A percentile compares a stretch with the other conserved stretches of the same genome.
phyloP scores from a whole-genome alignment of 2,329 filamentous ascomycete species.

The Thielaviopsis cerberus region DNA sequence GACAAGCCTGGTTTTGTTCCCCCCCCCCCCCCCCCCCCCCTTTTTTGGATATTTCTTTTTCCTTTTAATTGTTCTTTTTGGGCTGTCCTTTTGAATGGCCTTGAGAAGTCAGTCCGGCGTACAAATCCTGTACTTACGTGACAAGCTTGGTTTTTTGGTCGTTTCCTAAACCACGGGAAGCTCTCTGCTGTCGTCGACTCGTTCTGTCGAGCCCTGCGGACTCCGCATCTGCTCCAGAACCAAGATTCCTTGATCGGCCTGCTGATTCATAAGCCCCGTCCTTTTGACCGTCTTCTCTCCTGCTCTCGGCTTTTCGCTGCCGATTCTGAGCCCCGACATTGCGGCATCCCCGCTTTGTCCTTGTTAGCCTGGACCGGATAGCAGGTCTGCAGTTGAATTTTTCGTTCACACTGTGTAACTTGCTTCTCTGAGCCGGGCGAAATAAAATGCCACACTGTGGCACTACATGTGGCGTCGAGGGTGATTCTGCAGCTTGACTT shows the following conservation, averaged over 20 bases:
- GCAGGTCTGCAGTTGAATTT: neutral
- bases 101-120: neutral
- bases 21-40: too few species aligned
- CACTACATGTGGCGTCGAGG: neutral
- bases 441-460: neutral
- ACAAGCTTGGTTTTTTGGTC: neutral
- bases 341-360: neutral
- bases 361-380: neutral
- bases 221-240: neutral
- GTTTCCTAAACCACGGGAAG: neutral
- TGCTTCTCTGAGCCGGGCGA: neutral
- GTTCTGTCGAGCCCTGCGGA: neutral
- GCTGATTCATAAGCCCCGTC: neutral
- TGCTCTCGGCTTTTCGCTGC: neutral
- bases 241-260: neutral
- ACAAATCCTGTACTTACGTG: neutral
- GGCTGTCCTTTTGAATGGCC: neutral
- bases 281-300: neutral
- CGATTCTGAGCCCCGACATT: neutral
- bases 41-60: neutral
- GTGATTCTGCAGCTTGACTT: neutral
- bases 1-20: neutral
- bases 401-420: neutral
- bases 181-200: neutral
- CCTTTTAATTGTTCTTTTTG: neutral